Percentiles rank a stretch among this genome's conserved stretches.
Conservation (phyloP, 2,329 filamentous ascomycete genomes). For the Penicillium sp. region DNA sequence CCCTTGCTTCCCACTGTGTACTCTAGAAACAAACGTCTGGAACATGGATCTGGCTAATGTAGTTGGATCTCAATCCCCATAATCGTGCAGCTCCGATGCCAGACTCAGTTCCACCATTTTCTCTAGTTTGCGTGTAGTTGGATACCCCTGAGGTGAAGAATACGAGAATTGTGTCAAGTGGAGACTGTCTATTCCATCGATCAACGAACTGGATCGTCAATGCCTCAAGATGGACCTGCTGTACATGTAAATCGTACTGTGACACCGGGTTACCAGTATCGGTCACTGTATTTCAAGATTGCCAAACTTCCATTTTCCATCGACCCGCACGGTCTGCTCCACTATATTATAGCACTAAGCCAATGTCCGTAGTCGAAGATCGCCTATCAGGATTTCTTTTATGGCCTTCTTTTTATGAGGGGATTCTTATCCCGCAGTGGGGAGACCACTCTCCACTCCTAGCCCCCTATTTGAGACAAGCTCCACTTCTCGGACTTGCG, state of each 20-base stretch:
- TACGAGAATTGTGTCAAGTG: neutral
- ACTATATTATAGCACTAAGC: constrained; percentile 3
- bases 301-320: constrained; percentile 1
- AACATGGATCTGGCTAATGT: neutral
- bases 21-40: neutral
- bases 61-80: neutral
- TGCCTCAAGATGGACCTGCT: neutral
- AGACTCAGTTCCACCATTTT: neutral
- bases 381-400: neutral
- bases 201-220: constrained; percentile 16
- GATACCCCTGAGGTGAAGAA: no score
- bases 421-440: constrained; percentile 3
- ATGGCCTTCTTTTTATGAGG: neutral
- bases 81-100: neutral
- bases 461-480: constrained; percentile 1
- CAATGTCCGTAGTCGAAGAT: constrained; percentile 1
- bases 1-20: neutral
- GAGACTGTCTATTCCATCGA: neutral
- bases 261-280: neutral
- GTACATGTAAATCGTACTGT: neutral
- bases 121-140: neutral
- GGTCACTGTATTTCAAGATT: constrained; percentile 15
- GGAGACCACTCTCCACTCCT: neutral
- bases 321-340: constrained; percentile 5
- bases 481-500: neutral